A percentile compares a stretch with the other conserved stretches of the same genome.
These are phyloP conservation scores for Diaporthe batatas DNA, from an alignment of 2,329 filamentous ascomycete genomes.

Conservation along the genomic window DNA sequence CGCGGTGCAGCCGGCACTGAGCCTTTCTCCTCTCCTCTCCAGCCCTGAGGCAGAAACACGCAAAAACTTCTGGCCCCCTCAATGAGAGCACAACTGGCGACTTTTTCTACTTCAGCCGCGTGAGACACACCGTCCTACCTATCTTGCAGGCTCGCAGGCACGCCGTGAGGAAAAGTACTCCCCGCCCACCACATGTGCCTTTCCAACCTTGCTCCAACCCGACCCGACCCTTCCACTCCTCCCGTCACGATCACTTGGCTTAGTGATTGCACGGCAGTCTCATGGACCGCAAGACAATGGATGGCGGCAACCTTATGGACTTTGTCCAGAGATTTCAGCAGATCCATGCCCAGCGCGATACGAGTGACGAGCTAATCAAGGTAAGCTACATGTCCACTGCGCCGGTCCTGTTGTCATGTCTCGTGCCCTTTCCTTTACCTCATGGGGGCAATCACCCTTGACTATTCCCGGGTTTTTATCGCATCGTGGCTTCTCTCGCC, in stretches of 20 bases:
- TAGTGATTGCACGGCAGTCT: conserved; percentile 14
- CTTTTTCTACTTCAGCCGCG: conserved; percentile 22
- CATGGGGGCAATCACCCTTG: background rate
- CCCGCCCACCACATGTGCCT: conserved; percentile 8
- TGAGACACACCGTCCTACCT: conserved; percentile 17
- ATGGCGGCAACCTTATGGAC: conserved; percentile 45
- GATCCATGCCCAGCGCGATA: conserved; percentile 57
- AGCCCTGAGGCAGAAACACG: background rate
- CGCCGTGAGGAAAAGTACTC: conserved; percentile 11
- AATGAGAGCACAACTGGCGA: background rate
- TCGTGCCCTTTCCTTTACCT: background rate
- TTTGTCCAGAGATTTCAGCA: conserved; percentile 63
- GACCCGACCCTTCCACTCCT: conserved; percentile 4
- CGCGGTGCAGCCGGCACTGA: conserved; percentile 27
- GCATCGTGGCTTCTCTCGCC: background rate
- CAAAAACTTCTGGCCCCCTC: background rate
- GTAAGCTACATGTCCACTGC: conserved; percentile 50
- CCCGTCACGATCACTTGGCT: background rate
- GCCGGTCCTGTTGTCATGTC: background rate
- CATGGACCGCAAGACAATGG: conserved; percentile 37
- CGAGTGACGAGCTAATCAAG: conserved; percentile 61
- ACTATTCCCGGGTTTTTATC: background rate
- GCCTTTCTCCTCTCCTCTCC: background rate
- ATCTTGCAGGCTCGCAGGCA: background rate
- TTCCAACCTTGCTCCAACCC: conserved; percentile 16